These are phyloP conservation scores for Anisogramma anomala DNA, from an alignment of 2,329 filamentous ascomycete genomes.

Conservation along the genomic window DNA sequence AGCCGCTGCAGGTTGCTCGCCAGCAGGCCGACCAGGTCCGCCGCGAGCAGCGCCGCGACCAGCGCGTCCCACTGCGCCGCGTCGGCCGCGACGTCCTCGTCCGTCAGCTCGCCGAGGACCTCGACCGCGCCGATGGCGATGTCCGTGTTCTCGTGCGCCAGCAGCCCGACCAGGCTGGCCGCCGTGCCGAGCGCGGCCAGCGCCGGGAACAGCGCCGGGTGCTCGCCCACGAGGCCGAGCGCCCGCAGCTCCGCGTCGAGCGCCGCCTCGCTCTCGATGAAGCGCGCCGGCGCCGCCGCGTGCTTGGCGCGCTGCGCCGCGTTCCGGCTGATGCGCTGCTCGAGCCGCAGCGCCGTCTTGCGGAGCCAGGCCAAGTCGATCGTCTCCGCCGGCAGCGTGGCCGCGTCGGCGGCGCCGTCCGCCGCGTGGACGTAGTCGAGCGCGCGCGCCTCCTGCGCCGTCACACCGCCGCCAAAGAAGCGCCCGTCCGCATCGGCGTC, in stretches of 20 bases:
- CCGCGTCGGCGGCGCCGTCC: conserved; percentile 28
- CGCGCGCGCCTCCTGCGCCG: conserved; percentile 65
- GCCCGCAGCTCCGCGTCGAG: conserved; percentile 80
- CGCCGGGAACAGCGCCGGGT: conserved; percentile 70
- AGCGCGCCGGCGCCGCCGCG: conserved; percentile 67
- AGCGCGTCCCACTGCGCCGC: conserved; percentile 71
- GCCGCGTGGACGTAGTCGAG: conserved; percentile 76
- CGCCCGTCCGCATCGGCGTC: conserved; percentile 79
- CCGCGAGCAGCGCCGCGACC: conserved; percentile 53
- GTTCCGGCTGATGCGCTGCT: conserved; percentile 85
- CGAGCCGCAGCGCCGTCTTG: conserved; percentile 69
- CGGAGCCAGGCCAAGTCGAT: conserved; percentile 78
- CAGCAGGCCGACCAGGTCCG: conserved; percentile 62
- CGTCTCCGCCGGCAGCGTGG: conserved; percentile 47
- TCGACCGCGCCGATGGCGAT: conserved; percentile 88
- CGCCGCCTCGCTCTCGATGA: conserved; percentile 78
- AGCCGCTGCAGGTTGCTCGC: conserved; percentile 69
- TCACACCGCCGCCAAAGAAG: conserved; percentile 90
- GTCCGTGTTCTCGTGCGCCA: conserved; percentile 94
- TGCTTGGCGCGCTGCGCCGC: conserved; percentile 78
- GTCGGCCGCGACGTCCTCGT: conserved; percentile 78
- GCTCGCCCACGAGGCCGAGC: conserved; percentile 76
- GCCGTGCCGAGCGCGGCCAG: conserved; percentile 66
- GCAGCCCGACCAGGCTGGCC: conserved; percentile 61
- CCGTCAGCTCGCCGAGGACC: conserved; percentile 80